Conservation (phyloP, 2,329 filamentous ascomycete genomes). For the Clonostachys chloroleuca region DNA sequence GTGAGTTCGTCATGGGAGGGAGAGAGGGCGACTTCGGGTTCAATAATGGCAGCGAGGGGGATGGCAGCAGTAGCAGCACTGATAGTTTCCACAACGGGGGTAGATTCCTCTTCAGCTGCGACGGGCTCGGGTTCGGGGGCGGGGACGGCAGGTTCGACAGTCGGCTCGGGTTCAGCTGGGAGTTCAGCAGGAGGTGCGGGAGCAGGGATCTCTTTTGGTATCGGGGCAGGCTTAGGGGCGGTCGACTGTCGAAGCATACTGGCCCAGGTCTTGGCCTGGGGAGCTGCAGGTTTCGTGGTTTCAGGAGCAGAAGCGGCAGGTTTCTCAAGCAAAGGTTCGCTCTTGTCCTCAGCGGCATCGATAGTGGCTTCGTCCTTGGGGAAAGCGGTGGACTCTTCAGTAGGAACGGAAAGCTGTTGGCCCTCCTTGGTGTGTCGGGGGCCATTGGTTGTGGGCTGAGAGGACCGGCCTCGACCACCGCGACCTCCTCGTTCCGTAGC, state of each 20-base stretch:
- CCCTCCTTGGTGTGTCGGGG: conserved; percentile 48
- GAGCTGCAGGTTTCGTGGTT: conserved; percentile 28
- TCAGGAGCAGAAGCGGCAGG: conserved; percentile 25
- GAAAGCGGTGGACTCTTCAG: conserved; percentile 60
- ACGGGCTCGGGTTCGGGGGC: conserved; percentile 22
- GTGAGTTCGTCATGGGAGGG: conserved; percentile 82
- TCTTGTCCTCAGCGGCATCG: conserved; percentile 24
- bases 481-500: conserved; percentile 59
- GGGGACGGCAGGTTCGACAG: conserved; percentile 20
- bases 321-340: conserved; percentile 20
- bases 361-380: conserved; percentile 30
- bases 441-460: conserved; percentile 54
- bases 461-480: conserved; percentile 55
- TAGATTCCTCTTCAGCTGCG: conserved; percentile 25
- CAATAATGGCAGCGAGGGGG: conserved; percentile 30
- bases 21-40: conserved; percentile 51
- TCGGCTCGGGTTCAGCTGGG: conserved; percentile 26
- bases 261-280: conserved; percentile 62
- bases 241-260: conserved; percentile 66
- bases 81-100: conserved; percentile 23
- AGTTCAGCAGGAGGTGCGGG: conserved; percentile 29
- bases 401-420: conserved; percentile 58
- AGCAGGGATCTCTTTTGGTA: conserved; percentile 43
- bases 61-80: conserved; percentile 9
- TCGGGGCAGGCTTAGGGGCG: conserved; percentile 51